phyloP scores from a whole-genome alignment of 2,329 filamentous ascomycete species.

The Scleromitrula shiraiana region DNA sequence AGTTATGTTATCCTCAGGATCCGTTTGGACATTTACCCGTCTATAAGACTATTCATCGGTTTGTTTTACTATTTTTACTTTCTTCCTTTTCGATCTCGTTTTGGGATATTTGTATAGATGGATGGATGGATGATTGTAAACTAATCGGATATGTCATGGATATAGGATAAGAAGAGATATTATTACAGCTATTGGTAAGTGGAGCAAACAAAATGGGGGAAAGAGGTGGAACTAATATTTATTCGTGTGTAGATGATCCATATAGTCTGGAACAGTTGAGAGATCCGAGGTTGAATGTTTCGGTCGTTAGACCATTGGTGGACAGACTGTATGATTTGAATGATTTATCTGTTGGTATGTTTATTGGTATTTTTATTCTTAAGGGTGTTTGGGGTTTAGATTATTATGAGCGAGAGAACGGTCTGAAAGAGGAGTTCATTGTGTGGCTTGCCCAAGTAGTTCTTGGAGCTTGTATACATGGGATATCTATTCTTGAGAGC shows the following conservation, averaged over 20 bases:
- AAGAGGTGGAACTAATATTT: background rate
- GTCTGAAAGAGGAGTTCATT: background rate
- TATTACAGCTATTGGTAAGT: slow-evolving; percentile 53
- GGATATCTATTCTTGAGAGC: background rate
- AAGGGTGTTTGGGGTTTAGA: no score
- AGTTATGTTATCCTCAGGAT: slow-evolving; percentile 22
- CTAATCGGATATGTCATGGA: background rate
- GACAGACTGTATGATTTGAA: slow-evolving; percentile 72
- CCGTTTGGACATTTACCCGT: slow-evolving; percentile 48
- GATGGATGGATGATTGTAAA: background rate
- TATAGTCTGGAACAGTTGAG: slow-evolving; percentile 69
- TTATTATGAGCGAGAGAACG: no score
- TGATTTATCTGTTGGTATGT: slow-evolving; percentile 66
- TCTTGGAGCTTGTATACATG: background rate
- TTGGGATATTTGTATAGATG: background rate
- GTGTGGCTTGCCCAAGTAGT: background rate
- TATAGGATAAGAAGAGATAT: slow-evolving; percentile 52
- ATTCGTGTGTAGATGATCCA: slow-evolving; percentile 42
- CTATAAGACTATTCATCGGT: slow-evolving; percentile 69
- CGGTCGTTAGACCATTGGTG: slow-evolving; percentile 73
- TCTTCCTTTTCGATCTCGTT: no score
- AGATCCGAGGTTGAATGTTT: slow-evolving; percentile 67
- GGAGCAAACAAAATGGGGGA: slow-evolving; percentile 17
- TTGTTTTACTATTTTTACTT: background rate
- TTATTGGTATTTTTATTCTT: background rate